Conservation (phyloP, 768 basidiomycete genomes). For the Rhodotorula kratochvilovae region DNA sequence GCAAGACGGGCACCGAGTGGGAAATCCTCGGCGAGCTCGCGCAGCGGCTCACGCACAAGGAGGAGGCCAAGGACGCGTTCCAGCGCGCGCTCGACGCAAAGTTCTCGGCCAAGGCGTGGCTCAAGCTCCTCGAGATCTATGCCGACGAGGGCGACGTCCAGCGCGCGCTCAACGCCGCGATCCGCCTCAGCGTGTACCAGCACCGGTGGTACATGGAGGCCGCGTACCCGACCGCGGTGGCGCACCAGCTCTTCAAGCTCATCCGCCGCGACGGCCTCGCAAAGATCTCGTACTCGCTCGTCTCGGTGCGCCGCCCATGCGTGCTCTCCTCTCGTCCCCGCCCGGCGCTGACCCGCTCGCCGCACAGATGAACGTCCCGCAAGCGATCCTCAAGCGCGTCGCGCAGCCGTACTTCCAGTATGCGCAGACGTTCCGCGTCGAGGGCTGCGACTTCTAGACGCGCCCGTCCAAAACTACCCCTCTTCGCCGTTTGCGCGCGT, state of each 20-base stretch:
- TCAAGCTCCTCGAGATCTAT: slow-evolving; percentile 89
- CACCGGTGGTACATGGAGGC: slow-evolving; percentile 76
- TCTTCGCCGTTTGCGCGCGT: not conserved
- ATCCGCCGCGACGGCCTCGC: slow-evolving; percentile 87
- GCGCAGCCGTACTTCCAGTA: slow-evolving; percentile 39
- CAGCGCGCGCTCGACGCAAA: slow-evolving; percentile 85
- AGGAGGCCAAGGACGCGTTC: slow-evolving; percentile 94
- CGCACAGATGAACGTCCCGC: slow-evolving; percentile 37
- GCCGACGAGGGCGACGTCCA: slow-evolving; percentile 95
- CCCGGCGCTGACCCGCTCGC: not conserved
- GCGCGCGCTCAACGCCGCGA: slow-evolving; percentile 81
- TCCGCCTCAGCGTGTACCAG: slow-evolving; percentile 88
- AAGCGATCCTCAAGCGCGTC: slow-evolving; percentile 35
- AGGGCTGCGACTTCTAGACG: slow-evolving; percentile 11
- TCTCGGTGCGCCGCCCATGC: slow-evolving; percentile 54
- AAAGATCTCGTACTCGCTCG: slow-evolving; percentile 85
- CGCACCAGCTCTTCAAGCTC: slow-evolving; percentile 84
- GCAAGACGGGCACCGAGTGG: slow-evolving; percentile 96
- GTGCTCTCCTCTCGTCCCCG: too few species aligned
- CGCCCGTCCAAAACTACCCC: too few species aligned
- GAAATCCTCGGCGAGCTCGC: slow-evolving; percentile 96
- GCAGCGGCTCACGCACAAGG: slow-evolving; percentile 87
- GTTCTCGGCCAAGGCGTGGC: slow-evolving; percentile 89
- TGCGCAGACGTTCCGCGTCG: slow-evolving; percentile 36
- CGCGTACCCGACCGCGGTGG: slow-evolving; percentile 57